phyloP scores from a whole-genome alignment of 192 early-diverging fungal genomes.

The Podila horticola region DNA sequence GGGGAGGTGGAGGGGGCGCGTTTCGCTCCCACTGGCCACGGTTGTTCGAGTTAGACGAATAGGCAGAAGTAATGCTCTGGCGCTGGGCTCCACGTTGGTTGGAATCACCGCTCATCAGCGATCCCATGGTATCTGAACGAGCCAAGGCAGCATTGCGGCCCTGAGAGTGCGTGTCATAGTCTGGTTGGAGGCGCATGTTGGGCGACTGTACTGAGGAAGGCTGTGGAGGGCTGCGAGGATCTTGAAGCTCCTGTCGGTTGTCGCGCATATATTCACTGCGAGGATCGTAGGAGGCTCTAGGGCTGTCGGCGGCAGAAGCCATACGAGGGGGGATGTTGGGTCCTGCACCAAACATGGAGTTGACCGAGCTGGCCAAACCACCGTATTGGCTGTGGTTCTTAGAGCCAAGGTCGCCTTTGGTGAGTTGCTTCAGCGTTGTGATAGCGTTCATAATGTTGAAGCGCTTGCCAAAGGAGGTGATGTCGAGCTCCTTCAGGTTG shows the following conservation, averaged over 20 bases:
- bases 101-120: constrained; percentile 11
- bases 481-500: constrained; percentile 71
- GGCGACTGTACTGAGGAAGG: constrained; percentile 22
- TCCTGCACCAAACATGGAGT: constrained; percentile 13
- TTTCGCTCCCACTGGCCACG: constrained; percentile 25
- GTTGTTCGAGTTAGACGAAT: constrained; percentile 20
- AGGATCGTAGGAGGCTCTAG: constrained; percentile 19
- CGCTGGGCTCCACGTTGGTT: constrained; percentile 15
- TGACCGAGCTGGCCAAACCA: constrained; percentile 3
- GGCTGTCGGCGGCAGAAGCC: constrained; percentile 15
- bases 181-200: constrained; percentile 20
- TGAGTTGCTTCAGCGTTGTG: constrained; percentile 53
- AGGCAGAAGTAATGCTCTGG: constrained; percentile 20
- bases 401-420: constrained; percentile 10
- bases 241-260: constrained; percentile 5
- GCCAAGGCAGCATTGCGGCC: constrained; percentile 12
- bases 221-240: constrained; percentile 9
- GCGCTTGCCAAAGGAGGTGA: constrained; percentile 67
- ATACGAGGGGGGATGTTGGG: constrained; percentile 28
- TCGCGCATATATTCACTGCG: constrained; percentile 13
- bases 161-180: constrained; percentile 16
- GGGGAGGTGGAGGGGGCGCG: constrained; percentile 14
- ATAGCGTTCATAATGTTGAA: constrained; percentile 73
- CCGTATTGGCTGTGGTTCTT: constrained; percentile 5
- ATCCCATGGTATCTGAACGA: constrained; percentile 26